Evolutionary conservation across 164 flowering plant species (phyloP), one percentile per base, ranked within the genome.

Genomic region (Umbellularia californica): DNA sequence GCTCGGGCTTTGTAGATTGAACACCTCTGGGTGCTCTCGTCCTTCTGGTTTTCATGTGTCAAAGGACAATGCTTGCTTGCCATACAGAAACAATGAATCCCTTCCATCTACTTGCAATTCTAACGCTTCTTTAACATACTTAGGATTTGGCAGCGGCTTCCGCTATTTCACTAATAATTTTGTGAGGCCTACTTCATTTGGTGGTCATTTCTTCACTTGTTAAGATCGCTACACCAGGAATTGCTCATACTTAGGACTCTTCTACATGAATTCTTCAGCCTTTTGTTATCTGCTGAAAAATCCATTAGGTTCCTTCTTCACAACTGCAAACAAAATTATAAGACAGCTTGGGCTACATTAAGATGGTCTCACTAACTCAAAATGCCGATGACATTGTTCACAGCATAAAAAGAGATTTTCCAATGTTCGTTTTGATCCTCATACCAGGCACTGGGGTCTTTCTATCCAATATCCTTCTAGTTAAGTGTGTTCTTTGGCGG

Each of bases 231-330:
- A 97, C 79, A 79, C 91, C 2, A 70, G 20, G 30, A 82, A 89
- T 72, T 94, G 98, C 76, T 79, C 90, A 55, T 94, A 97, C 78
- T 82, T 88, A 75, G 98, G 97, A 4, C 41, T 89, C 50, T 91
- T 89, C 85, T 84, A 81, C 76, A 79, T 70, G 14, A 87, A 91
- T 69, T 81, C 94, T 24, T 78, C 95, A 28, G 86, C 87, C 77
- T 84, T 88, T 69, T 94, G 98, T 83, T 86, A 83, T 78, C 15
- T 76, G 25, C 72, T 92, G 72, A 77, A 78, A 64, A 72, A 85
- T 33, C 79, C 76, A 27, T 51, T 94, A 65, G 98, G 97, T 14
- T 94, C 98, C 24, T 10, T 94, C 28, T 82, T 74, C 20, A 82
- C 72, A 25, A 23, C 25, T 20, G 74, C n/a, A 14, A 76, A 67